Evolutionary conservation across 2,329 filamentous ascomycete species (phyloP).

Genomic region (Mycocentrospora acerina): DNA sequence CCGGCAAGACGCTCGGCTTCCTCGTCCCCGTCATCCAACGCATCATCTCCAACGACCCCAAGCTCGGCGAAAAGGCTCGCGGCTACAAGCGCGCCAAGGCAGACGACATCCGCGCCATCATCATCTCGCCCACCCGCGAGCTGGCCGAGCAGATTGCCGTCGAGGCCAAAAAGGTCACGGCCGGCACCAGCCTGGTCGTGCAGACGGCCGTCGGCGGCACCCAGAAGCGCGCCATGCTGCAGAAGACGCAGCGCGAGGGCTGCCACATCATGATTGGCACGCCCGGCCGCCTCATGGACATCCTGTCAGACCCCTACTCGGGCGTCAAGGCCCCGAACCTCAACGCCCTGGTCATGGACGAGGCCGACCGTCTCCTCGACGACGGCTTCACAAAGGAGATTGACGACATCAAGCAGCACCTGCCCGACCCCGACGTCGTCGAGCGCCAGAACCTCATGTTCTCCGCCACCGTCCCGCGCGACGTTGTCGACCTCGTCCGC

Average conservation of each 20-base stretch:
- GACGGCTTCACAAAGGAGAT: slow-evolving; percentile 55
- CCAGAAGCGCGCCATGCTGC: slow-evolving; percentile 69
- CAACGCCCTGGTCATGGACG: slow-evolving; percentile 63
- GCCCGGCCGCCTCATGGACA: slow-evolving; percentile 81
- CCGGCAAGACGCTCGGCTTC: slow-evolving; percentile 95
- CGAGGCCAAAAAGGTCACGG: slow-evolving; percentile 71
- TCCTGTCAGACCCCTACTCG: slow-evolving; percentile 66
- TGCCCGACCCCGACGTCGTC: slow-evolving; percentile 65
- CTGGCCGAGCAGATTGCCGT: slow-evolving; percentile 65
- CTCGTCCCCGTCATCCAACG: slow-evolving; percentile 81
- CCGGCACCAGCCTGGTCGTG: slow-evolving; percentile 66
- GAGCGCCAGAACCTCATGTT: slow-evolving; percentile 91
- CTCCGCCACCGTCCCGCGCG: slow-evolving; percentile 85
- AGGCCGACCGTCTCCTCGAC: slow-evolving; percentile 68
- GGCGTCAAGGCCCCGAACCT: slow-evolving; percentile 66
- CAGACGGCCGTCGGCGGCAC: slow-evolving; percentile 91
- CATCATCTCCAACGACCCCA: slow-evolving; percentile 66
- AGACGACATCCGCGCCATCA: slow-evolving; percentile 59
- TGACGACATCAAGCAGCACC: slow-evolving; percentile 47
- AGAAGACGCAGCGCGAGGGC: slow-evolving; percentile 68
- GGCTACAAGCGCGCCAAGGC: slow-evolving; percentile 45
- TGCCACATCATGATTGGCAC: slow-evolving; percentile 91
- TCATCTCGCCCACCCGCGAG: slow-evolving; percentile 65
- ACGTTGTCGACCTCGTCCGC: slow-evolving; percentile 79
- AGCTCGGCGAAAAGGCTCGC: slow-evolving; percentile 54